phyloP scores from a whole-genome alignment of 1,284 basidiomycete species.

The Sanghuangporus weigelae region DNA sequence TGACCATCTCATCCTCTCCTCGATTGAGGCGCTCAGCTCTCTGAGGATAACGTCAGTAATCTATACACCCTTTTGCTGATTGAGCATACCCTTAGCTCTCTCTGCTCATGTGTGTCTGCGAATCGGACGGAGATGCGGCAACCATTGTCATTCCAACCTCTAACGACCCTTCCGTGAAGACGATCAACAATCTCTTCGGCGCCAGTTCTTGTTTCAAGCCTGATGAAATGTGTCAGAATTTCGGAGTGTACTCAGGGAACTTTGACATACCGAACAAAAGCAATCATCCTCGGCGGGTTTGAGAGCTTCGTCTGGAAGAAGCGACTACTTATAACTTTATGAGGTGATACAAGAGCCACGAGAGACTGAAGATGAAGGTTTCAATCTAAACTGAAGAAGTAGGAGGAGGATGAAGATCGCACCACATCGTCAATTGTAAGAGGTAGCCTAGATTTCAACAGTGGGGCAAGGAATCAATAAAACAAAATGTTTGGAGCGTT shows the following conservation, averaged over 20 bases:
- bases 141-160: conserved; percentile 22
- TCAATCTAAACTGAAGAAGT: neutral
- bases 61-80: neutral
- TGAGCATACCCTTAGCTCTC: conserved; percentile 18
- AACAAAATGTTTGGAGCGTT: neutral
- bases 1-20: conserved; percentile 14
- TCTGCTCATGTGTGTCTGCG: conserved; percentile 20
- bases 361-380: conserved; percentile 18
- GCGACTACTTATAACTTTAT: conserved; percentile 21
- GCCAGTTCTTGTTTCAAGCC: conserved; percentile 21
- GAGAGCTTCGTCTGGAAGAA: conserved; percentile 23
- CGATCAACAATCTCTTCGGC: conserved; percentile 23
- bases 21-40: conserved; percentile 15
- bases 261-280: conserved; percentile 19
- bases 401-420: neutral
- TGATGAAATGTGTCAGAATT: neutral
- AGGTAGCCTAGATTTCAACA: conserved; percentile 18
- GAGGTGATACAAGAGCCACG: conserved; percentile 20
- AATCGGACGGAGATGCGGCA: conserved; percentile 20
- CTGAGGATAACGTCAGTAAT: neutral
- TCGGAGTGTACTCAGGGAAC: neutral
- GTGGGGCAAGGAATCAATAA: neutral
- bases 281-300: conserved; percentile 22
- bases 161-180: conserved; percentile 23
- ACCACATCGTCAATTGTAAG: conserved; percentile 21